phyloP scores from a whole-genome alignment of 306 rosid species.

The Lathyrus sativus region DNA sequence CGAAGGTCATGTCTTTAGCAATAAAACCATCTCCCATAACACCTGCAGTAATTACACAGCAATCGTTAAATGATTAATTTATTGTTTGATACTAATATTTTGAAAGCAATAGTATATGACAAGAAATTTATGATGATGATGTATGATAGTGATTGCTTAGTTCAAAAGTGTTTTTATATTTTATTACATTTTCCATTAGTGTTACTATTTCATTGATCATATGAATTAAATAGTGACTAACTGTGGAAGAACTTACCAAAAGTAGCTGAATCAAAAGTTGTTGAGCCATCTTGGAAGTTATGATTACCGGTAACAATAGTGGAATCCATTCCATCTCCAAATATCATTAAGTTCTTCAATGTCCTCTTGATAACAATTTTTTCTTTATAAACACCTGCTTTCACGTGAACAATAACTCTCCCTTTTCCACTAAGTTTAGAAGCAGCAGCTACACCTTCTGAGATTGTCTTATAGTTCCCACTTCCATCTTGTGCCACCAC shows the following conservation, averaged over 20 bases:
- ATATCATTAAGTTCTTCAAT: no score
- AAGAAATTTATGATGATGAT: background rate
- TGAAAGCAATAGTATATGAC: no score
- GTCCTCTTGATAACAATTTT: no score
- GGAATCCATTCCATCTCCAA: no score
- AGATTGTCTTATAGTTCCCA: no score
- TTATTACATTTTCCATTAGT: no score
- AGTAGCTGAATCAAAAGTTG: slow-evolving; percentile 77
- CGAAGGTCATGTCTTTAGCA: slow-evolving; percentile 72
- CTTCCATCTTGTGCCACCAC: no score
- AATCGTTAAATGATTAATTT: no score
- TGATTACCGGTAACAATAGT: slow-evolving; percentile 53
- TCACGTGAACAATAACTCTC: slow-evolving; percentile 61
- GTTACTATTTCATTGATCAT: background rate
- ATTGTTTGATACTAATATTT: no score
- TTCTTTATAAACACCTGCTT: no score
- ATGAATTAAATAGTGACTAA: background rate
- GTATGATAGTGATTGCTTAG: background rate
- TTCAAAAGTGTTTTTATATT: background rate
- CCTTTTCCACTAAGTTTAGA: slow-evolving; percentile 36
- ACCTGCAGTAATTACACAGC: slow-evolving; percentile 28
- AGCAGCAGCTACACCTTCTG: slow-evolving; percentile 33
- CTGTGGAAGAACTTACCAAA: slow-evolving; percentile 53
- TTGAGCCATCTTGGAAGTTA: slow-evolving; percentile 44
- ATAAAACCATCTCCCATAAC: slow-evolving; percentile 68